Evolutionary conservation across 306 rosid genomes (phyloP).

Genomic region (Styphnolobium japonicum): DNA sequence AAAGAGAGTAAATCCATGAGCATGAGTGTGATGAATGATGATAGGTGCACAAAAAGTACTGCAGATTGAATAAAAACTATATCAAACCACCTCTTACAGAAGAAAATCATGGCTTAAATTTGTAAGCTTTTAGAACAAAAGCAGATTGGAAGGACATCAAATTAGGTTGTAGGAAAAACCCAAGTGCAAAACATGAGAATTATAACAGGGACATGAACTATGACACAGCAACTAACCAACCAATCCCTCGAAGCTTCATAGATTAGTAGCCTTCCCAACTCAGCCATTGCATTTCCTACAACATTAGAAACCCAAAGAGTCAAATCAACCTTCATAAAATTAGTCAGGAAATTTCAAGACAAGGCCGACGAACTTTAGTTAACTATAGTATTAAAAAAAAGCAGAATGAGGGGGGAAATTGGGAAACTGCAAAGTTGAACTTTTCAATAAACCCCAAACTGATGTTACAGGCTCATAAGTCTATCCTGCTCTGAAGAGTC

Average conservation of each 20-base stretch:
- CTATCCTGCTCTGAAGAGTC: background rate
- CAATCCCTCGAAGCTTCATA: conserved; percentile 97
- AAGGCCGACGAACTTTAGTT: background rate
- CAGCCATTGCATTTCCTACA: conserved; percentile 94
- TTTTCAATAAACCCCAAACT: background rate
- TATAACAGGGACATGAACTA: conserved; percentile 1
- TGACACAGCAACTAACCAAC: conserved; percentile 63
- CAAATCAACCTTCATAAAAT: background rate
- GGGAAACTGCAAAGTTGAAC: background rate
- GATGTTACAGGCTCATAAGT: background rate
- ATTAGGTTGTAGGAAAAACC: background rate
- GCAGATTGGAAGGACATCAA: background rate
- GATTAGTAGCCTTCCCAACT: conserved; percentile 87
- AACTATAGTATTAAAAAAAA: background rate
- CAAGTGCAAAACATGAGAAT: background rate
- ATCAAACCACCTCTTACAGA: background rate
- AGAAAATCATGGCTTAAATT: background rate
- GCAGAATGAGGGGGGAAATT: background rate
- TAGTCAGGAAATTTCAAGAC: background rate
- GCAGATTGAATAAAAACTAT: too few relatives aligned
- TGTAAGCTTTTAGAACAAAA: background rate
- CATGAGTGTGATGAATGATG: too few relatives aligned
- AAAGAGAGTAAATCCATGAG: background rate
- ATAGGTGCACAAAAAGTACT: background rate
- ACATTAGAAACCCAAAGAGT: conserved; percentile 9